Conservation (phyloP, 176 grass and related monocot species). For the Melocanna baccifera region DNA sequence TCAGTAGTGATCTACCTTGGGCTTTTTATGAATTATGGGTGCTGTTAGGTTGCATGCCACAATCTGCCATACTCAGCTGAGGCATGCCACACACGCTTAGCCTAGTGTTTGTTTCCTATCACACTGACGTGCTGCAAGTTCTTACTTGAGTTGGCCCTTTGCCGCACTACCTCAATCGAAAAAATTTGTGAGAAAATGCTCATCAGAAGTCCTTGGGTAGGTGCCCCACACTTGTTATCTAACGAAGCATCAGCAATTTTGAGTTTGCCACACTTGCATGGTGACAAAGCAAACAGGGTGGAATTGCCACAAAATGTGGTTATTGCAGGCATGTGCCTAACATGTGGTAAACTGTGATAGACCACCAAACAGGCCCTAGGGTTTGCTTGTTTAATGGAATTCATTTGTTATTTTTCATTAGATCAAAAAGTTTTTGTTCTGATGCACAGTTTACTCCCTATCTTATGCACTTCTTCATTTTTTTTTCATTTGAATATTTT, state of each 20-base stretch:
- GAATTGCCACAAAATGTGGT: not conserved
- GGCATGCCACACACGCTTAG: not conserved
- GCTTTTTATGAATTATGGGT: not conserved
- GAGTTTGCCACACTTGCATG: not conserved
- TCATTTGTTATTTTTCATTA: not conserved
- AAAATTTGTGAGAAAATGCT: not conserved
- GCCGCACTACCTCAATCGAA: too few species aligned
- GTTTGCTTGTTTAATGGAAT: not conserved
- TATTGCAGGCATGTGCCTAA: not conserved
- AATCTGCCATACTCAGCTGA: not conserved
- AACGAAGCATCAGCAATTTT: not conserved
- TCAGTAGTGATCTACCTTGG: not conserved
- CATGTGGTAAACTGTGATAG: not conserved
- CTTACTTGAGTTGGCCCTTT: not conserved
- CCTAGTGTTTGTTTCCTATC: not conserved
- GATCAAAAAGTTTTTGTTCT: not conserved
- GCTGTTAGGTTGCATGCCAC: not conserved
- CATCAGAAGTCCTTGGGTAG: not conserved
- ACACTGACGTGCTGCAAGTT: not conserved
- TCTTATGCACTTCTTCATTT: not conserved
- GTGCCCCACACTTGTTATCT: not conserved
- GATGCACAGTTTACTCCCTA: not conserved
- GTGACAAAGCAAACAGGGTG: not conserved
- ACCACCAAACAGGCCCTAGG: not conserved
- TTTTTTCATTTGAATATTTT: constrained; percentile 20